Evolutionary conservation across 2,329 filamentous ascomycete species (phyloP).

Genomic region (Hypoxylon sp.): DNA sequence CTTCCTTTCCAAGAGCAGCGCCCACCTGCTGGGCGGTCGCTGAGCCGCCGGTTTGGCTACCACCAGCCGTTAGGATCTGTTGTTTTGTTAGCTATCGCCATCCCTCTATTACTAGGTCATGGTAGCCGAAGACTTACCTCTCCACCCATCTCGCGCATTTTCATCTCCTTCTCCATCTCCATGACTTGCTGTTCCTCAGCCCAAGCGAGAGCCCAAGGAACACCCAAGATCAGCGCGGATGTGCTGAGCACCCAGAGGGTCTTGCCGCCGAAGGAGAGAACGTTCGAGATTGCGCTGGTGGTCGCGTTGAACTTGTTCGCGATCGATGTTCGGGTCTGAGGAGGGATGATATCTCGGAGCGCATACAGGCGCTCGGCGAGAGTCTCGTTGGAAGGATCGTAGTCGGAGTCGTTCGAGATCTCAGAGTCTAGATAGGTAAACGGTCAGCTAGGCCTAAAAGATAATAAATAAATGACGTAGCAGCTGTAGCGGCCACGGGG

Average conservation of each 20-base stretch:
- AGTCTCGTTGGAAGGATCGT: constrained; percentile 71
- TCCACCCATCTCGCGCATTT: constrained; percentile 92
- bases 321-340: constrained; percentile 78
- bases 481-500: not conserved
- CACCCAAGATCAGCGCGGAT: constrained; percentile 88
- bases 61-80: constrained; percentile 66
- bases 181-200: constrained; percentile 96
- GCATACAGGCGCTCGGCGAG: constrained; percentile 79
- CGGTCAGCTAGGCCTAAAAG: constrained; percentile 1
- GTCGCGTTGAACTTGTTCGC: constrained; percentile 71
- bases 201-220: constrained; percentile 93
- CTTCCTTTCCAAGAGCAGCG: constrained; percentile 64
- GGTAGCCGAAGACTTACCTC: constrained; percentile 63
- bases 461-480: not conserved
- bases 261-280: constrained; percentile 82
- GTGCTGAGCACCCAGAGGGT: constrained; percentile 92
- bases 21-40: constrained; percentile 66
- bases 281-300: constrained; percentile 70
- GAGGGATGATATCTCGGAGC: constrained; percentile 82
- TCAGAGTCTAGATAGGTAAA: constrained; percentile 74
- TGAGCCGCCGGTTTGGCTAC: constrained; percentile 47
- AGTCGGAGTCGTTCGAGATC: constrained; percentile 85
- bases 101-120: not conserved
- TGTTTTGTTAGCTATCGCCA: constrained; percentile 29
- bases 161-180: constrained; percentile 98